These are phyloP conservation scores for Pythium utonaiense DNA, from an alignment of 352 stramenopile species.

Conservation along the genomic window DNA sequence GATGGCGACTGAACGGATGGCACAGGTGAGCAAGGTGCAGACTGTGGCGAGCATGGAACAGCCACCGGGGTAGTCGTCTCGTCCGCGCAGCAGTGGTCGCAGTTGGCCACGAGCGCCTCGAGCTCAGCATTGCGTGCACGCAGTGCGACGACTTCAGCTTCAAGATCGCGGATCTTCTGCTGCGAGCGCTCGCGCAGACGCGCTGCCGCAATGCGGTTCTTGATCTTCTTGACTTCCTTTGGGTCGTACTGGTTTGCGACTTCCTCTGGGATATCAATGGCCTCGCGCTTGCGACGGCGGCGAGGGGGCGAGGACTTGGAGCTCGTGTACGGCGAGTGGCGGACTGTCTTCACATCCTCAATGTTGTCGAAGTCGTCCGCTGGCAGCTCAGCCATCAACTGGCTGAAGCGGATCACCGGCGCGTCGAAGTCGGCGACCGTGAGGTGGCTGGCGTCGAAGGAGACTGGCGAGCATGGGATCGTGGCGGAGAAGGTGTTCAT, in stretches of 20 bases:
- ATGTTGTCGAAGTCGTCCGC: slow-evolving; percentile 12
- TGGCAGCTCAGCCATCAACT: slow-evolving; percentile 20
- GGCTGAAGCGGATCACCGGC: slow-evolving; percentile 14
- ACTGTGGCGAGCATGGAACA: slow-evolving; percentile 7
- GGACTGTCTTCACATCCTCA: slow-evolving; percentile 12
- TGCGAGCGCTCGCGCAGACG: slow-evolving; percentile 49
- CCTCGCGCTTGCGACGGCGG: slow-evolving; percentile 42
- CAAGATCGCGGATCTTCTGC: slow-evolving; percentile 36
- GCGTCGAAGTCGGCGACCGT: slow-evolving; percentile 5
- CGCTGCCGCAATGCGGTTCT: slow-evolving; percentile 50
- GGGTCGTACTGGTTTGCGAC: slow-evolving; percentile 26
- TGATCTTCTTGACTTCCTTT: slow-evolving; percentile 45
- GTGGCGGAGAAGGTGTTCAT: slow-evolving; percentile 16
- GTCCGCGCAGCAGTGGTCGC: slow-evolving; percentile 23
- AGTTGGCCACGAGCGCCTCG: slow-evolving; percentile 28
- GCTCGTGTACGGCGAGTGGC: slow-evolving; percentile 21
- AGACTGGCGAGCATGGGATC: slow-evolving; percentile 11
- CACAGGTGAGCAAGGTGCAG: slow-evolving; percentile 8
- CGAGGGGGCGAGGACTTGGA: slow-evolving; percentile 18
- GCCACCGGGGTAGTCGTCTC: background rate
- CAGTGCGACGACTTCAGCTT: slow-evolving; percentile 31
- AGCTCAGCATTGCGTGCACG: slow-evolving; percentile 35
- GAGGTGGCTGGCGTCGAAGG: slow-evolving; percentile 17
- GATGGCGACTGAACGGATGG: slow-evolving; percentile 17
- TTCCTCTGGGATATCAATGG: slow-evolving; percentile 42